Conservation (phyloP, 139 green algal species). For the Auxenochlorella protothecoides region DNA sequence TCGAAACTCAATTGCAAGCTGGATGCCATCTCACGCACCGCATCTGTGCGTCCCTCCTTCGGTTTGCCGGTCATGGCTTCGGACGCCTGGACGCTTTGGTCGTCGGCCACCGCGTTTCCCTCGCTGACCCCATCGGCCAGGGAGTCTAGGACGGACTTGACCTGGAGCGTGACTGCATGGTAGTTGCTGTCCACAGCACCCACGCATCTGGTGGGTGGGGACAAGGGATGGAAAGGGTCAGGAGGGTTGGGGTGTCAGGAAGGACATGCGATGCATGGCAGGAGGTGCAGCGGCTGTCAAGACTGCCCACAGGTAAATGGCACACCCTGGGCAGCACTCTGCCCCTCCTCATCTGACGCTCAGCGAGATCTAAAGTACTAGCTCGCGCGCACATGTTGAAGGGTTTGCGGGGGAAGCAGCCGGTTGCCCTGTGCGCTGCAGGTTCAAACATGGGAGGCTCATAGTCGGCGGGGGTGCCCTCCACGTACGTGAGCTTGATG, state of each 20-base stretch:
- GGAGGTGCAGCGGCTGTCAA: neutral
- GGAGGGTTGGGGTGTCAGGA: no score
- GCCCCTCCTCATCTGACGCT: no score
- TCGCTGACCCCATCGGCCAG: neutral
- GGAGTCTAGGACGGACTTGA: neutral
- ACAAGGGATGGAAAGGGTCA: neutral
- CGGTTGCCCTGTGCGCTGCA: conserved; percentile 15
- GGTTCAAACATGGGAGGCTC: conserved; percentile 63
- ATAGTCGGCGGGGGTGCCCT: conserved; percentile 63
- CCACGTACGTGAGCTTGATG: conserved; percentile 69
- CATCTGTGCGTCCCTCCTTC: no score
- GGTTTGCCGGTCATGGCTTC: neutral
- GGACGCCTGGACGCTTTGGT: neutral
- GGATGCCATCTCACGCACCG: no score
- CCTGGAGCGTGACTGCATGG: conserved; percentile 29
- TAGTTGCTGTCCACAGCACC: conserved; percentile 44
- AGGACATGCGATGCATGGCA: neutral
- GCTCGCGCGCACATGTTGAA: conserved; percentile 39
- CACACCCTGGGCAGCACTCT: no score
- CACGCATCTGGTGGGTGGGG: conserved; percentile 7
- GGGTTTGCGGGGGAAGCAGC: conserved; percentile 41
- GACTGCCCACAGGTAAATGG: neutral
- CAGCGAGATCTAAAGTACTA: no score
- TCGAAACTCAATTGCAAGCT: no score
- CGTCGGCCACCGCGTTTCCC: neutral